These are phyloP conservation scores for Syzygium oleosum DNA, from an alignment of 345 rosid genomes.

Conservation along the genomic window DNA sequence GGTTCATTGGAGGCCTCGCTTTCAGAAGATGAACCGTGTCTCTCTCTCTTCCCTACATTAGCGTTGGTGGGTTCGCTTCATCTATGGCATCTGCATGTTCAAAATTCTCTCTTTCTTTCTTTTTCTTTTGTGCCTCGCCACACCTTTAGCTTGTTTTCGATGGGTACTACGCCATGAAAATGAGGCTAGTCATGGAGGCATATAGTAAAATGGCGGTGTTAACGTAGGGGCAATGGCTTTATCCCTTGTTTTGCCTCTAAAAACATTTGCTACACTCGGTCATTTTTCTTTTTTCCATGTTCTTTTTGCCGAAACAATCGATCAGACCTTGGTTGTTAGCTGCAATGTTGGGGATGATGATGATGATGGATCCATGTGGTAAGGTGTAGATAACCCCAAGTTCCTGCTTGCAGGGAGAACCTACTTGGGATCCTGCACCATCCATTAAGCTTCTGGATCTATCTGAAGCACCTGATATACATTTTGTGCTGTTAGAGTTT, in stretches of 20 bases:
- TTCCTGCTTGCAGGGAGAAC: conserved; percentile 12
- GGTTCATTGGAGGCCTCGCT: not conserved
- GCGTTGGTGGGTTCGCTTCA: not conserved
- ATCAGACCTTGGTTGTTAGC: not conserved
- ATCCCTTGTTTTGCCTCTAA: conserved; percentile 32
- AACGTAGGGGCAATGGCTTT: conserved; percentile 33
- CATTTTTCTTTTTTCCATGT: not conserved
- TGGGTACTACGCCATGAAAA: conserved; percentile 6
- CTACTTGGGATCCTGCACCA: conserved; percentile 4
- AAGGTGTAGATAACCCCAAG: conserved; percentile 1
- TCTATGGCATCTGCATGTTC: not conserved
- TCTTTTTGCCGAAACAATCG: not conserved
- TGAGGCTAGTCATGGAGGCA: conserved; percentile 49
- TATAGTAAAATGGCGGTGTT: conserved; percentile 20
- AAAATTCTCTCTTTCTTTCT: not conserved
- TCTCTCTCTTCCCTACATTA: not conserved
- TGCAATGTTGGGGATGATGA: not conserved
- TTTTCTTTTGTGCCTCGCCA: conserved; percentile 13
- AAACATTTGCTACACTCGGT: conserved; percentile 13
- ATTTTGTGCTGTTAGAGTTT: not conserved
- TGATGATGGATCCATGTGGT: conserved; percentile 27
- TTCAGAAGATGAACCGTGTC: not conserved
- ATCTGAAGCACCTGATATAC: conserved; percentile 25
- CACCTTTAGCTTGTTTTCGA: conserved; percentile 51
- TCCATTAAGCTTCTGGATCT: not conserved